Percentiles rank a stretch among this genome's conserved stretches.
Evolutionary conservation across 116 monocot species (phyloP).

Genomic region (Posidonia oceanica): DNA sequence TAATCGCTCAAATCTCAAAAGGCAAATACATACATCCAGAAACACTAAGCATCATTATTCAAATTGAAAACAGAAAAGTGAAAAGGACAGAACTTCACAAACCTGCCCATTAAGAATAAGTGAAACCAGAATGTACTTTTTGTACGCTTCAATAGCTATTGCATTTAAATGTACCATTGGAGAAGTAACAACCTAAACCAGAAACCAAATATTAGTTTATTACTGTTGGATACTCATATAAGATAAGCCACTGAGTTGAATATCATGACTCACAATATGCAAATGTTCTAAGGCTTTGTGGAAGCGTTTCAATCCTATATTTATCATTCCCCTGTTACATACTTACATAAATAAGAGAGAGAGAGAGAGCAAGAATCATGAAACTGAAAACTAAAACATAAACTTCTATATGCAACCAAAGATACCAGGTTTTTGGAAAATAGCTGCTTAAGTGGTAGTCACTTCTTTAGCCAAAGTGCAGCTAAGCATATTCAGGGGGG

Average conservation of each 20-base stretch:
- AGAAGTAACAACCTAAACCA: conserved; percentile 88
- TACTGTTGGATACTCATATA: background rate
- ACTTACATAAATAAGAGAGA: background rate
- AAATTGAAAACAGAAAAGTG: background rate
- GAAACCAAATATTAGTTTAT: background rate
- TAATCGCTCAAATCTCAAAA: background rate
- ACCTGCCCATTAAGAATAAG: conserved; percentile 92
- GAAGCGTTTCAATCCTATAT: conserved; percentile 80
- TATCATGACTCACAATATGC: conserved; percentile 57
- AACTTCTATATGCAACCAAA: too few relatives aligned
- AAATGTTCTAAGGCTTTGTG: conserved; percentile 70
- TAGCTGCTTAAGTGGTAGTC: too few relatives aligned
- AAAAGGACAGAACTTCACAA: conserved; percentile 9
- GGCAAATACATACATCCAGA: background rate
- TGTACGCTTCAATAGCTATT: conserved; percentile 95
- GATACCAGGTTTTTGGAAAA: too few relatives aligned
- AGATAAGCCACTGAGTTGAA: background rate
- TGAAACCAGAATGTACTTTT: conserved; percentile 86
- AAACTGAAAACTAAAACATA: background rate
- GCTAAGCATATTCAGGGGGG: too few relatives aligned
- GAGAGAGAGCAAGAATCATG: background rate
- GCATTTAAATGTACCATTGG: conserved; percentile 83
- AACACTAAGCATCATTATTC: background rate
- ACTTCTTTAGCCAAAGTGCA: too few relatives aligned
- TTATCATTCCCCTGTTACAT: conserved; percentile 73